Conservation (phyloP, 208 protist species). For the Trichomonas vaginalis region DNA sequence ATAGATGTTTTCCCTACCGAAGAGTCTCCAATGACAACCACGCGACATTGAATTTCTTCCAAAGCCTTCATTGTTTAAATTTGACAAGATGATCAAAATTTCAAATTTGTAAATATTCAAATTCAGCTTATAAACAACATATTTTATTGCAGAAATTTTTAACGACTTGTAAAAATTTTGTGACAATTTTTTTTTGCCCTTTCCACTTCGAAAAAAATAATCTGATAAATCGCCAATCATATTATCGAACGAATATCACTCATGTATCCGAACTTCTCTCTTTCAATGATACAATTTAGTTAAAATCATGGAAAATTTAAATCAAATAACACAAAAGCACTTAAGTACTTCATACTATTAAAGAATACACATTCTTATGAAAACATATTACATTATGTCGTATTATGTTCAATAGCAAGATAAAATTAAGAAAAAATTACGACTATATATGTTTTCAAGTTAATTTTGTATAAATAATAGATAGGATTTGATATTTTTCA, state of each 20-base stretch:
- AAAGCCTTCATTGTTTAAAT: background rate
- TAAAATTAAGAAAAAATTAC: background rate
- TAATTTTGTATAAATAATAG: background rate
- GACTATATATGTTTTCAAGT: background rate
- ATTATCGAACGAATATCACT: too few species aligned
- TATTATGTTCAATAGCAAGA: too few species aligned
- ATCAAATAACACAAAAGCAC: too few species aligned
- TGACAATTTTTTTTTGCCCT: too few species aligned
- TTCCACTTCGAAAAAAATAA: too few species aligned
- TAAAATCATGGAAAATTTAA: too few species aligned
- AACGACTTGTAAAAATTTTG: background rate
- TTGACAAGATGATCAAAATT: background rate
- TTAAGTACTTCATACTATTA: too few species aligned
- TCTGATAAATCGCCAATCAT: background rate
- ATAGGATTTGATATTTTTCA: background rate
- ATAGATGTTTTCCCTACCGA: constrained; percentile 2
- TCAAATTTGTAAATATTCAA: background rate
- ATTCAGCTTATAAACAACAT: background rate
- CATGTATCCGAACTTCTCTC: too few species aligned
- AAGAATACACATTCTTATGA: too few species aligned
- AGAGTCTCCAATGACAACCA: background rate
- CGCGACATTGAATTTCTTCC: background rate
- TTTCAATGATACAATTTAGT: too few species aligned
- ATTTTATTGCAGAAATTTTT: background rate
- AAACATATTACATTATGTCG: too few species aligned